Percentiles rank a stretch among this genome's conserved stretches.
phyloP scores from a whole-genome alignment of 192 early-diverging fungal genomes.

The Coemansia sp. region DNA sequence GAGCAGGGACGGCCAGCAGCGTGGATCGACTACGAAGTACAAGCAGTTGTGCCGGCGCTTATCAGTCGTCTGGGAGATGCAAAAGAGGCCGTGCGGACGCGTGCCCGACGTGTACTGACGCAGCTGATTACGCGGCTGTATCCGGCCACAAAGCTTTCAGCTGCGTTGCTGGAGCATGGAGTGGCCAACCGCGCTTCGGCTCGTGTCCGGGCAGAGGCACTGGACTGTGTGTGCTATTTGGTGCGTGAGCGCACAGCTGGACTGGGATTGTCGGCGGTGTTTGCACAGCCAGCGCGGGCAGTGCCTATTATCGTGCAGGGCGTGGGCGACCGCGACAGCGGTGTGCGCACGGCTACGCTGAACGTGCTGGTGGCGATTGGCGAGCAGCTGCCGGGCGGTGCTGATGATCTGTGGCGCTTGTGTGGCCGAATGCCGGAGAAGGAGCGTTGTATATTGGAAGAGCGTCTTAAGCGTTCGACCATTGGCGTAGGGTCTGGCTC shows the following conservation, averaged over 20 bases:
- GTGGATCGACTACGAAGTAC: slow-evolving; percentile 79
- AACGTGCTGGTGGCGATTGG: slow-evolving; percentile 72
- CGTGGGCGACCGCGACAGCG: slow-evolving; percentile 78
- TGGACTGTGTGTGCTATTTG: slow-evolving; percentile 73
- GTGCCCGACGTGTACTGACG: slow-evolving; percentile 66
- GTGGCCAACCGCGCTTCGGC: slow-evolving; percentile 73
- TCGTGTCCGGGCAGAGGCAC: slow-evolving; percentile 71
- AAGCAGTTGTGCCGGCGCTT: slow-evolving; percentile 66
- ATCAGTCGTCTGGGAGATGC: slow-evolving; percentile 73
- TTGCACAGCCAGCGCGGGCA: slow-evolving; percentile 59
- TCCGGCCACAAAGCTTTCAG: slow-evolving; percentile 75
- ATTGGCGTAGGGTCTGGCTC: slow-evolving; percentile 24
- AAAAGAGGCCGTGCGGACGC: slow-evolving; percentile 75
- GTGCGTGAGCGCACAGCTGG: slow-evolving; percentile 59
- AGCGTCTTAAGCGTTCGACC: slow-evolving; percentile 65
- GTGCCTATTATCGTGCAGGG: slow-evolving; percentile 71
- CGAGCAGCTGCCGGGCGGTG: slow-evolving; percentile 59
- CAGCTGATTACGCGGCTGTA: slow-evolving; percentile 70
- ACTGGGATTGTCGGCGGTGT: slow-evolving; percentile 36
- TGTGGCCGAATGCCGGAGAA: slow-evolving; percentile 73
- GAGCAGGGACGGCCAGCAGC: slow-evolving; percentile 23
- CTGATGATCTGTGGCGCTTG: slow-evolving; percentile 70
- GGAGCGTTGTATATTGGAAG: slow-evolving; percentile 77
- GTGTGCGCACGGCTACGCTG: slow-evolving; percentile 76
- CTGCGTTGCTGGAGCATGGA: slow-evolving; percentile 63